phyloP scores from a whole-genome alignment of 495 filamentous ascomycete genomes.

The Lepidopterella palustris region DNA sequence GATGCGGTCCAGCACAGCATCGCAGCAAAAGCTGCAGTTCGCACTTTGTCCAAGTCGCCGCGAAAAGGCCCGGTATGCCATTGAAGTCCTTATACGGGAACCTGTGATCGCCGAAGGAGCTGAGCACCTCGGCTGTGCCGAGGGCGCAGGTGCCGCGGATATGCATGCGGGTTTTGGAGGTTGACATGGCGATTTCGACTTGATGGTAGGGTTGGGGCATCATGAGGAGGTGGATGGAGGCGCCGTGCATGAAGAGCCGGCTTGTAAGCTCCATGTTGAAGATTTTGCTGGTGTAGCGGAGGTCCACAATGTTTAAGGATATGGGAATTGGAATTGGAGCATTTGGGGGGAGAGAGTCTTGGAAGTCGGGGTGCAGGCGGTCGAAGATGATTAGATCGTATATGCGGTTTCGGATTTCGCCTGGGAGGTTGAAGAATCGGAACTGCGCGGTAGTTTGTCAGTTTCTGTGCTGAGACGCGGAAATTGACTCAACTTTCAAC shows the following conservation, averaged over 20 bases:
- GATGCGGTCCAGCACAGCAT: not conserved
- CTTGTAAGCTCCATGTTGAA: not conserved
- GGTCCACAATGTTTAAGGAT: not conserved
- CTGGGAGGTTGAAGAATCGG: not conserved
- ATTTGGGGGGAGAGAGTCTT: not conserved
- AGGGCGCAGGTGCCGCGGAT: not conserved
- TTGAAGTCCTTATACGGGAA: not conserved
- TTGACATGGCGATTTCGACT: not conserved
- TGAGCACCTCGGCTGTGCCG: not conserved
- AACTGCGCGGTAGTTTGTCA: too few relatives aligned
- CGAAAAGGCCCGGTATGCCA: not conserved
- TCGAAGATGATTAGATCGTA: not conserved
- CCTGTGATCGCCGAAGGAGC: not conserved
- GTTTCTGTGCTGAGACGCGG: too few relatives aligned
- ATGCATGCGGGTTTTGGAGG: not conserved
- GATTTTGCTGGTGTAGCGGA: not conserved
- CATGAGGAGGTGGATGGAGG: not conserved
- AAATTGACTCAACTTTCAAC: too few relatives aligned
- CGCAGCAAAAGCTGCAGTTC: not conserved
- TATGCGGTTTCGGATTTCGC: not conserved
- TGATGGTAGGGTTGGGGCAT: not conserved
- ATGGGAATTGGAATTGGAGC: not conserved
- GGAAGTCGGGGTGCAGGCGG: not conserved
- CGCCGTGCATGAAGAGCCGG: not conserved
- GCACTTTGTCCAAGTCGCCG: not conserved